Evolutionary conservation across 495 filamentous ascomycete species (phyloP).

Genomic region (Aspergillus egyptiacus): DNA sequence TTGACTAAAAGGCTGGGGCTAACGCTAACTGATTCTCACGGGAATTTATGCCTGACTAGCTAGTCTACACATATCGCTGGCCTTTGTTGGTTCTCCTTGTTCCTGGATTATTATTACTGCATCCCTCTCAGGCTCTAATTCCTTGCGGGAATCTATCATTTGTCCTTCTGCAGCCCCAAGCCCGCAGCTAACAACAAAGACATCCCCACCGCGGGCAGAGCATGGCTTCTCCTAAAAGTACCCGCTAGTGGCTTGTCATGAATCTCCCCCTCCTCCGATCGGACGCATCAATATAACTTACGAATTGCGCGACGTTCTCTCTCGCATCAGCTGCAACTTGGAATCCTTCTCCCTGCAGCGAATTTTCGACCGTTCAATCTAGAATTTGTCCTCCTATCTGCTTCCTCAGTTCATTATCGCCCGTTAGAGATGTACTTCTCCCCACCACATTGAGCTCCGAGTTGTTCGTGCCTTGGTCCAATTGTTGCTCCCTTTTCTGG

Average conservation of each 20-base stretch:
- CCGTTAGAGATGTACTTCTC: conserved; percentile 6
- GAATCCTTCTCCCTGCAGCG: conserved; percentile 4
- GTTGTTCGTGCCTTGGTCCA: neutral
- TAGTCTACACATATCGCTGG: neutral
- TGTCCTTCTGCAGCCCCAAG: neutral
- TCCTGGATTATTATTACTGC: conserved; percentile 6
- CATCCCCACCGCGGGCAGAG: conserved; percentile 9
- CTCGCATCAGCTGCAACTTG: neutral
- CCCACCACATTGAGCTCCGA: neutral
- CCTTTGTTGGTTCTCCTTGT: neutral
- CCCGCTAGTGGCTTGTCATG: conserved; percentile 5
- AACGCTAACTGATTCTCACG: neutral
- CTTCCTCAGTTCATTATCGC: neutral
- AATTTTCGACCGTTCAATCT: conserved; percentile 1
- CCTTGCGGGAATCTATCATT: no score
- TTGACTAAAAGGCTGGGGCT: neutral
- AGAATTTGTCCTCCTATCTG: neutral
- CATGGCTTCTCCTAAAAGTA: conserved; percentile 15
- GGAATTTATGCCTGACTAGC: neutral
- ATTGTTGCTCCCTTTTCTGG: neutral
- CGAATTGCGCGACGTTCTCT: conserved; percentile 18
- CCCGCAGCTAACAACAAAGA: neutral
- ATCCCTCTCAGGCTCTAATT: no score
- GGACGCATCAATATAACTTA: conserved; percentile 19
- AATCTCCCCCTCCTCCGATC: conserved; percentile 16